These are phyloP conservation scores for Paracoccidioides lutzii DNA, from an alignment of 2,329 filamentous ascomycete species.

Conservation along the genomic window DNA sequence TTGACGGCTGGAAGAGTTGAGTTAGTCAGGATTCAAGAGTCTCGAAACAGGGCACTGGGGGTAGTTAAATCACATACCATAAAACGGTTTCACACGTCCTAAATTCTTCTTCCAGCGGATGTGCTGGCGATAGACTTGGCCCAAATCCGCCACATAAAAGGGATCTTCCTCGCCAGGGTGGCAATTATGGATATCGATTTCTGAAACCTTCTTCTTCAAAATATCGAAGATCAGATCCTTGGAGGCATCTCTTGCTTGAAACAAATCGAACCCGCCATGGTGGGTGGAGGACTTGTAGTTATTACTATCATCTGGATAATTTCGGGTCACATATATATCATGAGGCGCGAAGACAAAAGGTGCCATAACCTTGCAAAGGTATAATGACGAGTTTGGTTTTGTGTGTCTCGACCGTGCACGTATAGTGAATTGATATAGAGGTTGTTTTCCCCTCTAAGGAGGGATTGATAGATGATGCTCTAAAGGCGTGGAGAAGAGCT, in stretches of 20 bases:
- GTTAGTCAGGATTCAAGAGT: not conserved
- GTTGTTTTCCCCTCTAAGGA: not conserved
- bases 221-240: slow-evolving; percentile 79
- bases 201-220: slow-evolving; percentile 70
- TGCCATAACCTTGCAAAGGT: slow-evolving; percentile 51
- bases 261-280: slow-evolving; percentile 34
- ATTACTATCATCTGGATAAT: slow-evolving; percentile 16
- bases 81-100: slow-evolving; percentile 86
- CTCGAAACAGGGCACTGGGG: not conserved
- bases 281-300: slow-evolving; percentile 25
- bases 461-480: not conserved
- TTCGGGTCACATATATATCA: slow-evolving; percentile 29
- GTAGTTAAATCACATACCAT: slow-evolving; percentile 48
- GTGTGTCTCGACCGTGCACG: not conserved
- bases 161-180: slow-evolving; percentile 90
- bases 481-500: slow-evolving; percentile 17
- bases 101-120: slow-evolving; percentile 95
- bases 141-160: slow-evolving; percentile 96
- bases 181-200: slow-evolving; percentile 76
- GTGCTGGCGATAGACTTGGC: slow-evolving; percentile 97
- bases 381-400: slow-evolving; percentile 12
- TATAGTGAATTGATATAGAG: not conserved
- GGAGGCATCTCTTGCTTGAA: slow-evolving; percentile 37
- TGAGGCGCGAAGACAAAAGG: slow-evolving; percentile 50
- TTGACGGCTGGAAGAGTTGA: slow-evolving; percentile 60